A percentile compares a stretch with the other conserved stretches of the same genome.
phyloP scores from a whole-genome alignment of 2,329 filamentous ascomycete genomes.

The Trichoderma aggressivum region DNA sequence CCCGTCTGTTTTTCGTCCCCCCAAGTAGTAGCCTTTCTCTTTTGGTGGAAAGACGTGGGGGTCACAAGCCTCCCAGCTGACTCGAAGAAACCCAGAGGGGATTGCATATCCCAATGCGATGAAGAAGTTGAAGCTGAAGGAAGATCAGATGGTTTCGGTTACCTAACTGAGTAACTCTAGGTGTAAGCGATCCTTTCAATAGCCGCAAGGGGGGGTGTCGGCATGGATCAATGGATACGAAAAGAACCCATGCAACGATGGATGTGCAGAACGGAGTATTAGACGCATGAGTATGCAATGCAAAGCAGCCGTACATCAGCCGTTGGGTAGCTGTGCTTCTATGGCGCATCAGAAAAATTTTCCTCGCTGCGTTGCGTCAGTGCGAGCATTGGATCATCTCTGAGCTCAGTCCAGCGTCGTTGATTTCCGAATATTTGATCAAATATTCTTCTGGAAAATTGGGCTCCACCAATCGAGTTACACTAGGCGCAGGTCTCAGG shows the following conservation, averaged over 20 bases:
- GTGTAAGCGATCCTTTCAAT: background rate
- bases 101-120: background rate
- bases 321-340: constrained; percentile 11
- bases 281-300: background rate
- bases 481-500: background rate
- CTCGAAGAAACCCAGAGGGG: background rate
- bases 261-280: background rate
- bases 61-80: background rate
- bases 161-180: background rate
- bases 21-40: too few relatives aligned
- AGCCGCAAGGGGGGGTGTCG: background rate
- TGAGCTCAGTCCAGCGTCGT: background rate
- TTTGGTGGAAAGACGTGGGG: background rate
- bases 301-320: constrained; percentile 10
- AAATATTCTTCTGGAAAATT: constrained; percentile 6
- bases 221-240: background rate
- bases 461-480: constrained; percentile 16
- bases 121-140: background rate
- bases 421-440: background rate
- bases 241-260: background rate
- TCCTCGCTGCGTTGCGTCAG: background rate
- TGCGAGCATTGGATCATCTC: background rate
- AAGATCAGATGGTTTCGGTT: background rate
- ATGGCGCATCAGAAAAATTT: background rate
- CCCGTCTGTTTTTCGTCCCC: background rate